Conservation (phyloP, 306 rosid species). For the Mimosa bimucronata region DNA sequence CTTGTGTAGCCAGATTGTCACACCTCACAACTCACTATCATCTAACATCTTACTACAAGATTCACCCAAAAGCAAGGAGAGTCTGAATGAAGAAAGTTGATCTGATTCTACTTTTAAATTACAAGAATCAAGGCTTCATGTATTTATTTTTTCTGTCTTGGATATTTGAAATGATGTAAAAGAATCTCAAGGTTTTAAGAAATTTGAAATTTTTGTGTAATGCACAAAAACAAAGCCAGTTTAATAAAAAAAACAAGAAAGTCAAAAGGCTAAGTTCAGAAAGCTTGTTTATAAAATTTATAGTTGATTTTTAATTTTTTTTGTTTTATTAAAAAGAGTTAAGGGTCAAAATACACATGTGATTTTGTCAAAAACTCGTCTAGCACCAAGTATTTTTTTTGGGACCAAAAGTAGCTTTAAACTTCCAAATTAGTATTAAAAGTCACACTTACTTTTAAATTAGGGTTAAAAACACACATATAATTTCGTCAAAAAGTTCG, state of each 20-base stretch:
- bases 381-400: too few relatives aligned
- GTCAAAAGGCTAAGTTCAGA: not conserved
- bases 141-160: not conserved
- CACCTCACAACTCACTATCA: not conserved
- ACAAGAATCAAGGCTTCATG: not conserved
- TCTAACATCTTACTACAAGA: not conserved
- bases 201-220: not conserved
- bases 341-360: too few relatives aligned
- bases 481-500: too few relatives aligned
- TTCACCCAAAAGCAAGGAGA: not conserved
- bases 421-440: too few relatives aligned
- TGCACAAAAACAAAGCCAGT: not conserved
- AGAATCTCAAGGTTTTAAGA: not conserved
- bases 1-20: too few relatives aligned
- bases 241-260: not conserved
- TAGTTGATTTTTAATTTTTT: not conserved
- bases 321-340: not conserved
- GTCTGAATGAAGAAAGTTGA: not conserved
- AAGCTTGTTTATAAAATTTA: not conserved
- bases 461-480: too few relatives aligned
- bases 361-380: too few relatives aligned
- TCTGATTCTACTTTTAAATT: not conserved
- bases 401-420: too few relatives aligned
- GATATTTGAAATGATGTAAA: not conserved
- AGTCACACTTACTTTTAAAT: too few relatives aligned